phyloP scores from a whole-genome alignment of 768 basidiomycete species.

The Amanita molliuscula region DNA sequence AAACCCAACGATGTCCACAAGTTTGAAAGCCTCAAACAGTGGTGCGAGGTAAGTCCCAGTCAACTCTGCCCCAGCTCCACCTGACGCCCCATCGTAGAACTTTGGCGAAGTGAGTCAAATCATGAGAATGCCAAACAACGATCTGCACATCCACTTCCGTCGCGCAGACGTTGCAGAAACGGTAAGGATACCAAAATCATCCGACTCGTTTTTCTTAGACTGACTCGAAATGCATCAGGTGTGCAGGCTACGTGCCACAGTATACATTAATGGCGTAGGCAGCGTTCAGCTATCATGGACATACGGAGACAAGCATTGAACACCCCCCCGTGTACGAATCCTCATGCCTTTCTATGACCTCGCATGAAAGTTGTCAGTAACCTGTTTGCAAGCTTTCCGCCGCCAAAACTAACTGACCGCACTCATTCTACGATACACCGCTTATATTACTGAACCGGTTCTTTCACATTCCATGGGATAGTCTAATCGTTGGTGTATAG shows the following conservation, averaged over 20 bases:
- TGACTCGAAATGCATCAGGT: slow-evolving; percentile 33
- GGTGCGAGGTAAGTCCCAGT: slow-evolving; percentile 56
- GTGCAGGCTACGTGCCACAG: slow-evolving; percentile 68
- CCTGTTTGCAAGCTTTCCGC: neutral
- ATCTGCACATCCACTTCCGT: slow-evolving; percentile 68
- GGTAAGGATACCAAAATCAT: slow-evolving; percentile 28
- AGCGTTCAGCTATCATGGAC: slow-evolving; percentile 74
- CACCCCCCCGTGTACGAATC: neutral
- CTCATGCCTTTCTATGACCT: slow-evolving; percentile 1
- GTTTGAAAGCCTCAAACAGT: slow-evolving; percentile 57
- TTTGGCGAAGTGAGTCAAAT: slow-evolving; percentile 74
- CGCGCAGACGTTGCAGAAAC: slow-evolving; percentile 74
- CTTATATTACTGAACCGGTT: slow-evolving; percentile 1
- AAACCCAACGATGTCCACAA: slow-evolving; percentile 46
- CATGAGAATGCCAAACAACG: slow-evolving; percentile 63
- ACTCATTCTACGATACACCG: neutral
- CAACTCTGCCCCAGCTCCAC: neutral
- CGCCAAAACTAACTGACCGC: neutral
- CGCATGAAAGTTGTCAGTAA: neutral
- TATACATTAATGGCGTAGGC: slow-evolving; percentile 64
- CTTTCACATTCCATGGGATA: neutral
- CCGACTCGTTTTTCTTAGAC: neutral
- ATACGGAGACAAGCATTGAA: slow-evolving; percentile 38
- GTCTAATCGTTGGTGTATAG: slow-evolving; percentile 2
- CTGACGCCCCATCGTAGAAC: slow-evolving; percentile 25